Evolutionary conservation across 345 rosid species (phyloP), one percentile per base, ranked within the genome.

Genomic region (Gossypium turneri): DNA sequence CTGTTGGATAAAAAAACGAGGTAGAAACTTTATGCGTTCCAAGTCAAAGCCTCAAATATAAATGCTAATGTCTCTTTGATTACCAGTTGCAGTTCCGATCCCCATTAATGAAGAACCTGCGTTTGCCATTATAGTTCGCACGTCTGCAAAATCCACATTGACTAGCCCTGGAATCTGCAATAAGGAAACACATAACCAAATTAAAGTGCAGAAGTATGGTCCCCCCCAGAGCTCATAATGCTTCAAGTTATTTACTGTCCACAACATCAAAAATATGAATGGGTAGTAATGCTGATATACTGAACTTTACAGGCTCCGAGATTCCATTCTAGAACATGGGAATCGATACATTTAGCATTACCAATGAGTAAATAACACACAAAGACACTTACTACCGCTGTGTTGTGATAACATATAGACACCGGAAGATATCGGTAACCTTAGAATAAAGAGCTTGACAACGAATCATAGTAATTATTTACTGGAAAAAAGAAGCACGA

Each of bases 71-170:
- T 16, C 38, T 44, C 29, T 11, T 57, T 22, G 29, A 57, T 79
- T 84, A 92, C 97, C 97, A 45, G 98, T 91, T 79, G 98, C 99
- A 77, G 91, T 91, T 86, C 99, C 98, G 72, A 95, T 95, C 74
- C 97, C 99, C 99, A 95, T 91, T 75, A 95, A 69, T 38, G 99
- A 93, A 82, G 99, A 95, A 17, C 99, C 99, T 7, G 98, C 98
- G 85, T 86, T 91, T 63, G 92, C 94, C 99, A 95, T 95, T 79
- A 93, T 91, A 77, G 99, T 91, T 59, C 97, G 90, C 80, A 95
- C 99, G 79, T 95, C 99, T 72, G 97, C 99, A 86, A 95, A 93
- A 80, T 93, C 99, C 83, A 95, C 99, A 77, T 95, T 95, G 59
- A 95, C 97, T 77, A 95, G 86, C 69, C 99, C 99, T 4, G 98